Base-by-base conservation (phyloP, 1,284 basidiomycete genomes). In the Salmacisia buchloeana region DNA sequence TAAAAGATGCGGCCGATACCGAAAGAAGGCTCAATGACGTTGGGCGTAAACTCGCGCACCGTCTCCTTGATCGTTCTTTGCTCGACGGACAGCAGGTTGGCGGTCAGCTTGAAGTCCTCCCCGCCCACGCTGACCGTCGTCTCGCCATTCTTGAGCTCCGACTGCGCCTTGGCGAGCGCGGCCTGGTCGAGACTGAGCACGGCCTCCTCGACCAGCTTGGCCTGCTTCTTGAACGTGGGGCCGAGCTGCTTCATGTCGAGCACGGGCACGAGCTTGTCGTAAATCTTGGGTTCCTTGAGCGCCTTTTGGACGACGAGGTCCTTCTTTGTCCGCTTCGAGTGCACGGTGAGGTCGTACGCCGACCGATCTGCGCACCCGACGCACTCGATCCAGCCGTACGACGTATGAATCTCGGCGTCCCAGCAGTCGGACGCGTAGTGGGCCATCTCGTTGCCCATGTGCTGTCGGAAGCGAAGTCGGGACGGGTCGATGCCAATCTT, bases 381-480 rank as follows among this genome's bases (percentile, higher is more conserved):
- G 81, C 94, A 98, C 83, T 98, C 96, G 66, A 92, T 94, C 96
- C 96, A 98, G 59, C 94, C 94, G 73, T 88, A 89, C 56, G 90
- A 90, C 62, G 91, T 94, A 74, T 93, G 85, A 70, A 98, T 97
- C 83, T 98, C 94, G 64, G 94, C 94, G 80, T 98, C 94, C 94
- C 94, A 99, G 82, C 94, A 98, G 83, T 98, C 94, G 34, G 92
- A 87, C 63, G 94, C 94, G 81, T 98, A 98, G 82, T 98, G 94
- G 0, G 94, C 94, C 96, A 97, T 97, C 83, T 97, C 94, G 83
- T 91, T 92, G 65, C 82, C 85, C 93, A 97, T 97, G 82, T 97
- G 94, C 80, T 97, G 94, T 38, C 94, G 86, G 86, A 97, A 97
- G 64, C 94, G 87, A 68, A 97, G 83, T 10, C 92, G 86, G 43